These are phyloP conservation scores for Dipodascopsis uninucleata DNA, from an alignment of 805 yeast species.

Conservation along the genomic window DNA sequence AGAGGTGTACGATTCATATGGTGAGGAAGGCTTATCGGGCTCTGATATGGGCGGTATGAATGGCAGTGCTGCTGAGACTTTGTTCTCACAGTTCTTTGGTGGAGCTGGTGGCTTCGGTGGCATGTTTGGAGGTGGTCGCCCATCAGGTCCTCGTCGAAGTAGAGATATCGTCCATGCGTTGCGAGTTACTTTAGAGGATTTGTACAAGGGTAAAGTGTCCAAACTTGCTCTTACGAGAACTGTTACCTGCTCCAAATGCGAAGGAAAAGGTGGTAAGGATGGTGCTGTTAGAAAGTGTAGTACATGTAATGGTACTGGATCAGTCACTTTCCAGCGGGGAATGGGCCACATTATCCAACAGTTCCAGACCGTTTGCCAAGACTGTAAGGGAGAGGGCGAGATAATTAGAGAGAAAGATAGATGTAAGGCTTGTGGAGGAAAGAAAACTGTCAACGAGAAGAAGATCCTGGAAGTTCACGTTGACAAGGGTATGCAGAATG, in stretches of 20 bases:
- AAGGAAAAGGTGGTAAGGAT: constrained; percentile 94
- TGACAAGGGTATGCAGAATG: constrained; percentile 95
- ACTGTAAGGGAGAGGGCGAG: constrained; percentile 89
- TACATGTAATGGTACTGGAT: constrained; percentile 87
- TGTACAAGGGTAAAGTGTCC: constrained; percentile 89
- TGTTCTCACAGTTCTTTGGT: constrained; percentile 81
- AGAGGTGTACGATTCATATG: constrained; percentile 81
- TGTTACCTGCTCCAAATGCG: constrained; percentile 79
- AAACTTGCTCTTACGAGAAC: constrained; percentile 93
- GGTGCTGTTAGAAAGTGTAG: constrained; percentile 85
- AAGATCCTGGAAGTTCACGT: constrained; percentile 91
- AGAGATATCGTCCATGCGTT: constrained; percentile 88
- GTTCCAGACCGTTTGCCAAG: constrained; percentile 91
- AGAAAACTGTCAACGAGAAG: constrained; percentile 81
- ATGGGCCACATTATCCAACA: constrained; percentile 99
- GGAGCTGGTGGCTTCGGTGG: constrained; percentile 47
- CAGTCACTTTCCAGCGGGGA: constrained; percentile 88
- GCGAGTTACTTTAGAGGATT: constrained; percentile 82
- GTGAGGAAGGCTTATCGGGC: constrained; percentile 86
- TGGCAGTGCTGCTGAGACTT: constrained; percentile 66
- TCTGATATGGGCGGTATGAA: constrained; percentile 68
- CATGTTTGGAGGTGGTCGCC: constrained; percentile 38
- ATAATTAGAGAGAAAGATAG: constrained; percentile 80
- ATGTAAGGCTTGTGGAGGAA: constrained; percentile 84
- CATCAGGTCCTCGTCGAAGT: constrained; percentile 32